Percentiles rank a stretch among this genome's conserved stretches.
Conservation (phyloP, 495 filamentous ascomycete species). For the Tuber umbilicatum region DNA sequence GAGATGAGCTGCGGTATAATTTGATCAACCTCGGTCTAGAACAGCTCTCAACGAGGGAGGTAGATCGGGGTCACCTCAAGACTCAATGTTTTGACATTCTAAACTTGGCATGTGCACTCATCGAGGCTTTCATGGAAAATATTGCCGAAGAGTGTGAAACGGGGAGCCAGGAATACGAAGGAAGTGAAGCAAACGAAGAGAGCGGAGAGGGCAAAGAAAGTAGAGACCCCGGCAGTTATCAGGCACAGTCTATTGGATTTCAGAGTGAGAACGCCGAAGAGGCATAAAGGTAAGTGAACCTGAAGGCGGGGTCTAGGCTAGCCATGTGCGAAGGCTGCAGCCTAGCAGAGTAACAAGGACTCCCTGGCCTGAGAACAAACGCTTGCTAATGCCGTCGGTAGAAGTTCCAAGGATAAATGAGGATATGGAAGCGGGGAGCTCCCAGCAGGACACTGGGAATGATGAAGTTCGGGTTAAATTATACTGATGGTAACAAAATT, state of each 20-base stretch:
- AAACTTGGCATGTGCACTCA: background rate
- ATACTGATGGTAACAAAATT: background rate
- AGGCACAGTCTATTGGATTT: background rate
- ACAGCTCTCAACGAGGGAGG: background rate
- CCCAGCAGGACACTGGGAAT: background rate
- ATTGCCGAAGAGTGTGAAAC: background rate
- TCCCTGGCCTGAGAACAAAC: background rate
- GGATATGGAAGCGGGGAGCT: background rate
- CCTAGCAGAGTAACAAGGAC: background rate
- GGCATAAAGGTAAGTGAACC: background rate
- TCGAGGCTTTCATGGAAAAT: background rate
- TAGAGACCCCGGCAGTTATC: background rate
- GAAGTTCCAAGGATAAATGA: background rate
- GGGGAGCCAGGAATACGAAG: background rate
- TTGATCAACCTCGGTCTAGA: background rate
- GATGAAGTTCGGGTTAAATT: background rate
- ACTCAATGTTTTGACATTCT: background rate
- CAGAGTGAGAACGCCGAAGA: background rate
- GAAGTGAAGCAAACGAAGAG: background rate
- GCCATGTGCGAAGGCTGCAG: background rate
- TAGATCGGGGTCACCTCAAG: background rate
- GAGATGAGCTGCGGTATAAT: background rate
- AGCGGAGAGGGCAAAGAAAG: background rate
- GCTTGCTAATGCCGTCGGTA: background rate
- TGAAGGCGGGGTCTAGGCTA: background rate